Conservation (phyloP, 176 grass and related monocot genomes). For the Hordeum vulgare region DNA sequence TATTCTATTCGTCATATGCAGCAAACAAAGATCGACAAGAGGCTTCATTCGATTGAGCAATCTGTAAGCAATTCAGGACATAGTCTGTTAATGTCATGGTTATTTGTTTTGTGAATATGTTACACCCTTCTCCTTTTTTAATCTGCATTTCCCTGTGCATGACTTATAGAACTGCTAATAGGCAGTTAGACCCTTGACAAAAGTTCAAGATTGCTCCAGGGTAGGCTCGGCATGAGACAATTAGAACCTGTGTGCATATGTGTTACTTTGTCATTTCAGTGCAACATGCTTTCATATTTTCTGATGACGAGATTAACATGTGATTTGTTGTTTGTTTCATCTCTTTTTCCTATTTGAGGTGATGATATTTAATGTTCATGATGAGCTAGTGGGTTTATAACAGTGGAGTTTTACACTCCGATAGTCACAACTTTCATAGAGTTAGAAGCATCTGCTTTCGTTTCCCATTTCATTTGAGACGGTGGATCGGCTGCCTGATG, state of each 20-base stretch:
- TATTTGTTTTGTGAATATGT: background rate
- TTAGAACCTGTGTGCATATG: background rate
- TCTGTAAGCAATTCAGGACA: conserved; percentile 53
- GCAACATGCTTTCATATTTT: background rate
- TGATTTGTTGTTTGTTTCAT: background rate
- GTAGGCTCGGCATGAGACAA: background rate
- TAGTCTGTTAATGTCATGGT: background rate
- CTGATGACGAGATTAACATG: background rate
- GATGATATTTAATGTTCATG: background rate
- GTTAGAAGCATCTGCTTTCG: background rate
- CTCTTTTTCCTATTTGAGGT: background rate
- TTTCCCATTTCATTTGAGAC: background rate
- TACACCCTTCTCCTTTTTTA: background rate
- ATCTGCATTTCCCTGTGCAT: background rate
- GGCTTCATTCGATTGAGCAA: conserved; percentile 74
- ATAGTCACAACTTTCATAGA: background rate
- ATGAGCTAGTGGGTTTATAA: background rate
- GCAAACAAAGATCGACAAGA: conserved; percentile 67
- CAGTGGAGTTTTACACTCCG: background rate
- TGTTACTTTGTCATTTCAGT: background rate
- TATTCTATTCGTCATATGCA: conserved; percentile 75
- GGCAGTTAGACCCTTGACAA: background rate
- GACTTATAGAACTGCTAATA: background rate
- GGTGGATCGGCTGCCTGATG: background rate
- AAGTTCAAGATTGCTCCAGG: background rate